Percentiles rank a stretch among this genome's conserved stretches.
These are phyloP conservation scores for Erysimum cheiri DNA, from an alignment of 441 rosid genomes.

Conservation along the genomic window DNA sequence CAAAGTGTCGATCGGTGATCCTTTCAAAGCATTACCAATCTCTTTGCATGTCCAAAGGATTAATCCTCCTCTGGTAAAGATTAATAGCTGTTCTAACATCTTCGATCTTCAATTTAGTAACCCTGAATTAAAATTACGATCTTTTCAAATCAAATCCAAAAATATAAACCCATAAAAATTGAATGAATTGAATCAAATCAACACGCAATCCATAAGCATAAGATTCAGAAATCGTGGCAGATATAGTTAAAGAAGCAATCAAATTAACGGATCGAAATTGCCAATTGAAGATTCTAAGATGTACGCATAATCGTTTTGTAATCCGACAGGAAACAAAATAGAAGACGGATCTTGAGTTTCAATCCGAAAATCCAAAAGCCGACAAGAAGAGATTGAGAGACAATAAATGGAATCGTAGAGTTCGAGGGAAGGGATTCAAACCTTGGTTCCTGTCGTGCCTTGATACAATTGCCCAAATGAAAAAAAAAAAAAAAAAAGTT, in stretches of 20 bases:
- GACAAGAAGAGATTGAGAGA: conserved; percentile 16
- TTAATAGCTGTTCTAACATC: conserved; percentile 95
- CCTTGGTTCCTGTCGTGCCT: conserved; percentile 38
- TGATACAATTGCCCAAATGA: conserved; percentile 8
- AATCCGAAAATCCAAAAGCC: conserved; percentile 1
- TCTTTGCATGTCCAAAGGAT: conserved; percentile 98
- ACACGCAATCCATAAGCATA: background rate
- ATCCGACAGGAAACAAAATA: conserved; percentile 10
- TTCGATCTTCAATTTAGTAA: conserved; percentile 40
- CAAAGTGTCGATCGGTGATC: conserved; percentile 93
- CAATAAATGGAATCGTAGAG: background rate
- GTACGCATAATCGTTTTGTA: background rate
- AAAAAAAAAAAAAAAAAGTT: background rate
- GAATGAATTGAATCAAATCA: conserved; percentile 10
- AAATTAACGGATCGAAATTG: background rate
- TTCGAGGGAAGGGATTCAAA: conserved; percentile 22
- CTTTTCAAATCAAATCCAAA: conserved; percentile 15
- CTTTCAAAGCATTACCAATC: conserved; percentile 87
- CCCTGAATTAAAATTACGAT: conserved; percentile 39
- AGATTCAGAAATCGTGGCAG: background rate
- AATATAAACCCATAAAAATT: background rate
- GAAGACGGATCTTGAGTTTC: conserved; percentile 18
- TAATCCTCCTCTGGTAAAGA: conserved; percentile 93
- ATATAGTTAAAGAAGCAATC: background rate
- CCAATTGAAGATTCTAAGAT: conserved; percentile 13